Conservation (phyloP, 2,329 filamentous ascomycete species). For the Lasiodiplodia theobromae region DNA sequence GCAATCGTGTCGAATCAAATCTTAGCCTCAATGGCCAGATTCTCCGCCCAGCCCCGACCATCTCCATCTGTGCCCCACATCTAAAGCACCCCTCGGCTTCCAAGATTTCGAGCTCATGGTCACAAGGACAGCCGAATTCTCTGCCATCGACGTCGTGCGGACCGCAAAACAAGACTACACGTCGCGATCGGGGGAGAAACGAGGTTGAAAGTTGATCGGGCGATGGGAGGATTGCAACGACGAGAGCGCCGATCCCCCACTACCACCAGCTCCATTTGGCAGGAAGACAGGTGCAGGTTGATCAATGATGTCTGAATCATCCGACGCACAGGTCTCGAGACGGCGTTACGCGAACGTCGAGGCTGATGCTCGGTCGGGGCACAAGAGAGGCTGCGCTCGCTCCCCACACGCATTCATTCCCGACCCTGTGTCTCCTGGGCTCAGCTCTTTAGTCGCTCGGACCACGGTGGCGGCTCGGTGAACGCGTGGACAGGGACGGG, state of each 20-base stretch:
- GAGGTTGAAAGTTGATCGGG: background rate
- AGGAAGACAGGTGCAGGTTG: background rate
- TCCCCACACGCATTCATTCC: no score
- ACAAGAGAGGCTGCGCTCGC: no score
- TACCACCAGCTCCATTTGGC: background rate
- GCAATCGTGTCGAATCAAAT: background rate
- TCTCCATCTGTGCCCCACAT: constrained; percentile 3
- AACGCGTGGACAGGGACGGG: background rate
- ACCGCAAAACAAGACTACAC: background rate
- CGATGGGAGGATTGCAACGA: background rate
- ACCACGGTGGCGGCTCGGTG: background rate
- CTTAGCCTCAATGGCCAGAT: background rate
- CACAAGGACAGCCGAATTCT: background rate
- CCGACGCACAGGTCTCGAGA: background rate
- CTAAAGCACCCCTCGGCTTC: background rate
- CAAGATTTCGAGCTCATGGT: background rate
- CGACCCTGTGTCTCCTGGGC: no score
- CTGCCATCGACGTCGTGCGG: no score
- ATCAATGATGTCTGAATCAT: background rate
- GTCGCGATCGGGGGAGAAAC: background rate
- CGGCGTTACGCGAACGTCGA: background rate
- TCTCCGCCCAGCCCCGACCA: background rate
- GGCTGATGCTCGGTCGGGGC: no score
- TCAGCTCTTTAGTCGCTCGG: background rate
- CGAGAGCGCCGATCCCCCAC: background rate